Base-by-base conservation (phyloP, 1,139 yeast genomes). In the Candida sp. region DNA sequence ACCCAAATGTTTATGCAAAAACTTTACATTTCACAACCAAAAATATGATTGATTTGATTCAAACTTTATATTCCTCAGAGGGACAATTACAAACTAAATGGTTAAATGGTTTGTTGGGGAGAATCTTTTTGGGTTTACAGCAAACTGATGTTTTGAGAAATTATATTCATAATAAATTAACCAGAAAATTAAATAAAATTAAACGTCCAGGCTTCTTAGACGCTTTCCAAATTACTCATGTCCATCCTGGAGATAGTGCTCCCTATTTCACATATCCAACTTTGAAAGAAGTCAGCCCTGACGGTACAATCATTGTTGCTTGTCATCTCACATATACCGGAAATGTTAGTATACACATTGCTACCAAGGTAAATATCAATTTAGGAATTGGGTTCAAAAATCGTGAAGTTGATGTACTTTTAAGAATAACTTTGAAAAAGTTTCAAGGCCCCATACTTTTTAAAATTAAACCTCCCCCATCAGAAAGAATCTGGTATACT, bases 141-240 rank as follows among this genome's bases (percentile, higher is more conserved):
- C 75, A 81, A 38, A 90, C 98, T 0, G 81, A 80, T 19, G 69
- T 73, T 22, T 73, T 90, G 52, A 82, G 82, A 42, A 68, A 75
- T 40, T 77, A 73, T 44, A 70, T 90, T 33, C 73, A 77, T 43
- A 66, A 70, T 3, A 84, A 79, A 57, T 75, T 93, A 25, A 78
- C 81, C 47, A 82, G 82, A 51, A 90, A 90, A 61, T 68, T 93
- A 40, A 77, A 82, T 39, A 84, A 90, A 53, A 82, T 91, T 42
- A 87, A 88, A 55, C 83, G 82, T 35, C 97, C 98, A 0, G 95
- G 90, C 1, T 90, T 89, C 55, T 64, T 93, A 41, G 95, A 89
- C 53, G 93, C 87, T 54, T 82, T 93, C 47, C 81, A 79, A 45
- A 86, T 93, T 36, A 81, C 78, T 32, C 75, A 81, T 44, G 75